These are phyloP conservation scores for Pleomassaria siparia DNA, from an alignment of 2,329 filamentous ascomycete genomes.

Conservation along the genomic window DNA sequence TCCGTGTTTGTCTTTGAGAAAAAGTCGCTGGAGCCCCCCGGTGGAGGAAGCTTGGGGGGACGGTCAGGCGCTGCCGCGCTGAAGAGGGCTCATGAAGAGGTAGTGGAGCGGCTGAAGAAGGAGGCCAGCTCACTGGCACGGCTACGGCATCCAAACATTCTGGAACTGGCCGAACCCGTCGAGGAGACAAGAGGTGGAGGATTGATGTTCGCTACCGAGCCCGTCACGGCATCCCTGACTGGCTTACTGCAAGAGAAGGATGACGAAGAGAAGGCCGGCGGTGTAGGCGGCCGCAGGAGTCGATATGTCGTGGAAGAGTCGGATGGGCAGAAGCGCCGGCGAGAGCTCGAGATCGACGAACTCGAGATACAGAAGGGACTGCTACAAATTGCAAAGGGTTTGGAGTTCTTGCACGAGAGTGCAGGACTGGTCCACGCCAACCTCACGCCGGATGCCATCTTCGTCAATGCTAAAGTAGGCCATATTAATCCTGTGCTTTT, in stretches of 20 bases:
- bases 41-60: slow-evolving; percentile 58
- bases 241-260: slow-evolving; percentile 85
- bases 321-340: slow-evolving; percentile 67
- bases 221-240: slow-evolving; percentile 84
- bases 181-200: slow-evolving; percentile 91
- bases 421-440: slow-evolving; percentile 93
- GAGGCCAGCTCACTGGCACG: slow-evolving; percentile 88
- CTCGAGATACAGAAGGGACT: slow-evolving; percentile 96
- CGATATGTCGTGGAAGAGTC: slow-evolving; percentile 80
- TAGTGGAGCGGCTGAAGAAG: slow-evolving; percentile 85
- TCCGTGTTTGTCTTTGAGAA: slow-evolving; percentile 95
- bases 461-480: slow-evolving; percentile 85
- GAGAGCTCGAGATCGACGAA: slow-evolving; percentile 92
- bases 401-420: slow-evolving; percentile 95
- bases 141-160: slow-evolving; percentile 84
- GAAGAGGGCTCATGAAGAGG: slow-evolving; percentile 83
- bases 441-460: slow-evolving; percentile 87
- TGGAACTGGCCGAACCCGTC: slow-evolving; percentile 91
- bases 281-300: slow-evolving; percentile 70
- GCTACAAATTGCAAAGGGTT: slow-evolving; percentile 86
- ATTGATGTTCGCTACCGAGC: slow-evolving; percentile 93
- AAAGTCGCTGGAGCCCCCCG: slow-evolving; percentile 75
- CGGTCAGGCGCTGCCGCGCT: slow-evolving; percentile 66
- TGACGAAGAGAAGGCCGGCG: slow-evolving; percentile 72
- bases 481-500: slow-evolving; percentile 17